Conservation (phyloP, 371 early-diverging fungal genomes). For the Actinomortierella wolfii region DNA sequence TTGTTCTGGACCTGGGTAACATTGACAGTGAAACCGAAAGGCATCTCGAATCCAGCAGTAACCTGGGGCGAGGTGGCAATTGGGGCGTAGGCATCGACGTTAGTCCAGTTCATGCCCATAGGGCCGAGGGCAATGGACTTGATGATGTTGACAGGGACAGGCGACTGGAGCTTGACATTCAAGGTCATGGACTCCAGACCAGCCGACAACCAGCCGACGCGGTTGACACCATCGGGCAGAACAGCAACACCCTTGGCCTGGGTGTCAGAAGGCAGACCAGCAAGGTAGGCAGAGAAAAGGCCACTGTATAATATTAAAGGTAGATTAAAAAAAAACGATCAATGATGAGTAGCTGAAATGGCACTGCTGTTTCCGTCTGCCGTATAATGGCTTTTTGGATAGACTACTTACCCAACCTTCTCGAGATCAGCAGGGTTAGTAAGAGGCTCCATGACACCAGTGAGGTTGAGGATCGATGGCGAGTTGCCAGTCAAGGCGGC, state of each 20-base stretch:
- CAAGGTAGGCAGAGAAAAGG: constrained; percentile 56
- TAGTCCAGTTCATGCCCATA: constrained; percentile 52
- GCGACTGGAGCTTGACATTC: constrained; percentile 15
- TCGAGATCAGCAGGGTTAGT: constrained; percentile 41
- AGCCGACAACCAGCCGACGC: constrained; percentile 56
- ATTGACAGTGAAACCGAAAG: constrained; percentile 58
- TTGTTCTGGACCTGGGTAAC: constrained; percentile 55
- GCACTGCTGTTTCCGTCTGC: too few relatives aligned
- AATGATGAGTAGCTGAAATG: too few relatives aligned
- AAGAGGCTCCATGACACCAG: constrained; percentile 52
- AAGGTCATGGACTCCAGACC: constrained; percentile 48
- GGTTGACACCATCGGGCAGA: constrained; percentile 54
- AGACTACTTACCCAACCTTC: constrained; percentile 34
- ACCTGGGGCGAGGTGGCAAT: constrained; percentile 49
- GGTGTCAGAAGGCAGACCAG: constrained; percentile 51
- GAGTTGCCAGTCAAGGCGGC: constrained; percentile 39
- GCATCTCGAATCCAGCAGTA: constrained; percentile 55
- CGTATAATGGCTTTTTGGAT: too few relatives aligned
- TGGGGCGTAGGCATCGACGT: constrained; percentile 51
- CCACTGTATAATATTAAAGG: not conserved
- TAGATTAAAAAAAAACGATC: not conserved
- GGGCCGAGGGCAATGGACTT: constrained; percentile 52
- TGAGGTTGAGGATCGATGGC: constrained; percentile 46
- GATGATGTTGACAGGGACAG: constrained; percentile 51
- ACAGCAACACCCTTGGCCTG: constrained; percentile 56